Evolutionary conservation across 306 rosid species (phyloP), one percentile per base, ranked within the genome.

Genomic region (Betula pendula): DNA sequence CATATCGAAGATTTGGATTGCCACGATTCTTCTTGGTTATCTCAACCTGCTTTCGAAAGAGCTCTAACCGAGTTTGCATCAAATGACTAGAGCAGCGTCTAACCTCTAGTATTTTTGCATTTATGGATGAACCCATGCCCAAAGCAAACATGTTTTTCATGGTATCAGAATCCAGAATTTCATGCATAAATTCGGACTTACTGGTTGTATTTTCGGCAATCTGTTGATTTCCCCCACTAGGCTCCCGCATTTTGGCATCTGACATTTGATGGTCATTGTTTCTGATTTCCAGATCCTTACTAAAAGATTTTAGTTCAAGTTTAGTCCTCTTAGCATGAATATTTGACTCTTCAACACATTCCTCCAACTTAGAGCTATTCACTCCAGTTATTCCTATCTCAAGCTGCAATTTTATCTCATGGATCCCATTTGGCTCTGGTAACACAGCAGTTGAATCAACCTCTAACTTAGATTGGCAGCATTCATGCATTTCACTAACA

Each of bases 261-360:
- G 77, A 81, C 68, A 80, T 71, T 71, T 80, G 82, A 76, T 84
- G 85, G 56, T 81, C 85, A 81, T 90, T 86, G 77, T 85, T 89
- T 79, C 86, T 92, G 59, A 82, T 82, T 62, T 87, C 96, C 15
- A 78, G 77, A 74, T 74, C 85, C 86, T 75, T 74, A 55, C 63
- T 75, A 55, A 79, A 72, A 77, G 81, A 86, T 52, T 79, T 58
- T 74, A 79, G 75, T 59, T 85, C 90, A 58, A 81, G 74, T 43
- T 78, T 83, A 73, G 80, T 83, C 79, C 70, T 77, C 66, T 89
- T 83, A 67, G 79, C 79, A 20, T 78, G 13, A 62, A 75, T 85
- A 84, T 92, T 87, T 40, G 98, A 94, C 79, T 92, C 98, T 31
- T 89, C 96, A 78, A 91, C 89, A 77, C 87, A 86, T 78, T 92